Conservation (phyloP, 352 stramenopile genomes). For the Phytophthora chlamydospora region DNA sequence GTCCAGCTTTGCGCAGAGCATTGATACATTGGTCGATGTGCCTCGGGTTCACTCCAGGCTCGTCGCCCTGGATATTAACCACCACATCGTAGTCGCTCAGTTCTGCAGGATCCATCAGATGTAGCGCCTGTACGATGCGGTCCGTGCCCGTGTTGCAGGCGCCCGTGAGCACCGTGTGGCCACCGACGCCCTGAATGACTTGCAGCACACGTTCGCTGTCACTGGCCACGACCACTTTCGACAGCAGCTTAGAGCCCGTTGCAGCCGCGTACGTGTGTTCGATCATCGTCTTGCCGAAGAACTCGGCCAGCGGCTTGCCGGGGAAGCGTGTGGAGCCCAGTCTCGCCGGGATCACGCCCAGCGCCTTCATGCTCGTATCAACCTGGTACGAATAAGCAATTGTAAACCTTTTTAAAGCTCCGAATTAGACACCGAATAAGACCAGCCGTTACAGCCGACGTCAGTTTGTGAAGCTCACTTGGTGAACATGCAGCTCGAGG, state of each 20-base stretch:
- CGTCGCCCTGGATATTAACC: slow-evolving; percentile 87
- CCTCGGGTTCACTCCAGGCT: slow-evolving; percentile 76
- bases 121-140: slow-evolving; percentile 72
- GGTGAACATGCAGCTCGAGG: slow-evolving; percentile 62
- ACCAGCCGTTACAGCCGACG: too few relatives aligned
- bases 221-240: slow-evolving; percentile 81
- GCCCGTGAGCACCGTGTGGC: slow-evolving; percentile 64
- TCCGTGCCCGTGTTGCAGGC: slow-evolving; percentile 78
- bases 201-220: slow-evolving; percentile 65
- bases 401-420: background rate
- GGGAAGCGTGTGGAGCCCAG: slow-evolving; percentile 80
- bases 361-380: slow-evolving; percentile 54
- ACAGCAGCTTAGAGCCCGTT: slow-evolving; percentile 48
- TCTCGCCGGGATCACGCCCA: slow-evolving; percentile 82
- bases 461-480: too few relatives aligned
- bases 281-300: slow-evolving; percentile 86
- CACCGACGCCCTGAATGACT: slow-evolving; percentile 53
- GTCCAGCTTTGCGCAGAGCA: slow-evolving; percentile 51
- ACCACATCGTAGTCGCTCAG: slow-evolving; percentile 72
- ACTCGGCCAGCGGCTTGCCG: slow-evolving; percentile 75
- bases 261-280: slow-evolving; percentile 82
- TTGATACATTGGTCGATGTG: slow-evolving; percentile 79
- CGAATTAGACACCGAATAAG: too few relatives aligned
- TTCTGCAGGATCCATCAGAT: slow-evolving; percentile 42
- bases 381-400: slow-evolving; percentile 6